phyloP scores from a whole-genome alignment of 1,139 yeast species.

The Wickerhamiella pararugosa region DNA sequence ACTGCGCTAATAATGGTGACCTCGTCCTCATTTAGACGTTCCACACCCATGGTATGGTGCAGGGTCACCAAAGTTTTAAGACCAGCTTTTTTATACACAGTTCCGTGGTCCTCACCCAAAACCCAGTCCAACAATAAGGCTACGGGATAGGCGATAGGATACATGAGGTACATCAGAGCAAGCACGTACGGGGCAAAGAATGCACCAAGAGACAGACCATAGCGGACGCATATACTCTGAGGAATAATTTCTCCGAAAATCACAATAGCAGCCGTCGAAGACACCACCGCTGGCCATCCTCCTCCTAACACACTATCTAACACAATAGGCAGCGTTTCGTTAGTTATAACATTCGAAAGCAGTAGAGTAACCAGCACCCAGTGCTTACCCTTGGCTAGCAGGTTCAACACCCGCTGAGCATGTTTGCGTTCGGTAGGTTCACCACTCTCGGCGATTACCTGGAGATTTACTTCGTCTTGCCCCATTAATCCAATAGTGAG shows the following conservation, averaged over 20 bases:
- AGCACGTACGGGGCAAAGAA: conserved; percentile 80
- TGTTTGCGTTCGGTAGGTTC: conserved; percentile 42
- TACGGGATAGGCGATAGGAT: conserved; percentile 86
- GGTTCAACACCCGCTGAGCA: conserved; percentile 57
- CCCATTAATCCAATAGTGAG: conserved; percentile 93
- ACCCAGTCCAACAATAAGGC: conserved; percentile 66
- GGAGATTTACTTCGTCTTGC: conserved; percentile 77
- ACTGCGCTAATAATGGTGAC: conserved; percentile 93
- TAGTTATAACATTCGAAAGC: conserved; percentile 72
- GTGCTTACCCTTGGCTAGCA: conserved; percentile 78
- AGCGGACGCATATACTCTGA: conserved; percentile 81
- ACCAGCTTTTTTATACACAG: conserved; percentile 84
- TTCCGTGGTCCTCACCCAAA: conserved; percentile 93
- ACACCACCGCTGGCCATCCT: conserved; percentile 93
- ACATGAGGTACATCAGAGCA: conserved; percentile 72
- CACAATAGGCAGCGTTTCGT: conserved; percentile 89
- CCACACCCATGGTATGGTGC: conserved; percentile 92
- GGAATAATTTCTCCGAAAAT: conserved; percentile 95
- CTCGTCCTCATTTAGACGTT: conserved; percentile 82
- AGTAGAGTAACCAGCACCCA: conserved; percentile 93
- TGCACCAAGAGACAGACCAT: conserved; percentile 86
- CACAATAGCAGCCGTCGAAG: conserved; percentile 84
- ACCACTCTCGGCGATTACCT: conserved; percentile 35
- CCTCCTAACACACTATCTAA: conserved; percentile 89
- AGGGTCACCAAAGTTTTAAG: conserved; percentile 83